phyloP scores from a whole-genome alignment of 2,329 filamentous ascomycete genomes.

The Aspergillus sp. region DNA sequence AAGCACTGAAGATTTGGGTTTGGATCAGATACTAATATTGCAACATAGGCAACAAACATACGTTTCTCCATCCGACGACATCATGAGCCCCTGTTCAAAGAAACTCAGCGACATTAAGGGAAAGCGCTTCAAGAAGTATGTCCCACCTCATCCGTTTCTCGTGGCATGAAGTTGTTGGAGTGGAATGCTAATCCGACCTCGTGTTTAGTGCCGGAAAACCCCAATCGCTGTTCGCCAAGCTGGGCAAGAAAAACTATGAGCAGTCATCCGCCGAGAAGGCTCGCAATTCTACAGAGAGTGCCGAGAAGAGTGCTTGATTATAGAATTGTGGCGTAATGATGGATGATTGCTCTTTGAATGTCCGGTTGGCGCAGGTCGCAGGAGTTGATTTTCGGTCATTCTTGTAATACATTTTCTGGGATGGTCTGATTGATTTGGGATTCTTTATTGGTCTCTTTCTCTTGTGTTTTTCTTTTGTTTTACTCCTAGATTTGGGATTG shows the following conservation, averaged over 20 bases:
- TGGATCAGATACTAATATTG: conserved; percentile 2
- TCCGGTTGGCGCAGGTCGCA: conserved; percentile 11
- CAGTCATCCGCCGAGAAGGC: conserved; percentile 29
- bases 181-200: neutral
- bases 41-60: conserved; percentile 35
- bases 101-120: conserved; percentile 51
- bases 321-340: neutral
- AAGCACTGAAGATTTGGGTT: neutral
- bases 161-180: too few relatives aligned
- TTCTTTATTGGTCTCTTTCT: conserved; percentile 13
- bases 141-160: neutral
- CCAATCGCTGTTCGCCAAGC: conserved; percentile 48
- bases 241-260: conserved; percentile 47
- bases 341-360: neutral
- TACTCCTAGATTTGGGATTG: neutral
- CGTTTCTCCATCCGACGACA: conserved; percentile 50
- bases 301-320: conserved; percentile 3
- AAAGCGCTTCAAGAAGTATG: conserved; percentile 50
- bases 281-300: conserved; percentile 1
- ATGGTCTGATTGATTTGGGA: neutral
- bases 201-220: conserved; percentile 38
- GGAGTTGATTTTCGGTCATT: conserved; percentile 11
- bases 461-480: conserved; percentile 12
- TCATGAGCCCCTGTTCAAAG: conserved; percentile 52
- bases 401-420: neutral